phyloP scores from a whole-genome alignment of 2,329 filamentous ascomycete species.

The Elsinoe fawcettii region DNA sequence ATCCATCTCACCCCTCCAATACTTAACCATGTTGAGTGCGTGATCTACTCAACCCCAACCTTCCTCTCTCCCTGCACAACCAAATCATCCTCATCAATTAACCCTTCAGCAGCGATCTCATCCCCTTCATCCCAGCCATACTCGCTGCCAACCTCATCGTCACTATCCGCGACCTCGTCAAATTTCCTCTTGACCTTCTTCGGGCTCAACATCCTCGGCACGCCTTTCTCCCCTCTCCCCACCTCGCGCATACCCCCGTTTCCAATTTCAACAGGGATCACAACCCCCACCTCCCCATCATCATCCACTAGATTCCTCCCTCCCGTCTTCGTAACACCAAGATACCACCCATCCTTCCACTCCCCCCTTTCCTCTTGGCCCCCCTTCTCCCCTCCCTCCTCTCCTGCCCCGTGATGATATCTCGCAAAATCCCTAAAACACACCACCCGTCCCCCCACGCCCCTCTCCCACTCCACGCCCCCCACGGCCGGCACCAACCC shows the following conservation, averaged over 20 bases:
- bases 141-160: constrained; percentile 58
- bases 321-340: constrained; percentile 37
- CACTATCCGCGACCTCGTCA: constrained; percentile 51
- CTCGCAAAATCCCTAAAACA: constrained; percentile 63
- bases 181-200: constrained; percentile 48
- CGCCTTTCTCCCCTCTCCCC: constrained; percentile 1
- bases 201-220: not conserved
- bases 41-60: not conserved
- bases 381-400: constrained; percentile 25
- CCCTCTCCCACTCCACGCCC: constrained; percentile 71
- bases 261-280: constrained; percentile 44
- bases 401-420: constrained; percentile 23
- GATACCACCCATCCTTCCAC: constrained; percentile 26
- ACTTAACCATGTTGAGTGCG: not conserved
- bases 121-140: constrained; percentile 66
- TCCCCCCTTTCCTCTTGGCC: too few species aligned
- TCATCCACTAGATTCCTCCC: constrained; percentile 38
- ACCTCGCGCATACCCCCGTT: constrained; percentile 35
- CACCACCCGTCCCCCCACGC: constrained; percentile 63
- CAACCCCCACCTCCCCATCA: constrained; percentile 35
- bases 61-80: constrained; percentile 10
- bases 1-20: not conserved
- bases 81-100: constrained; percentile 33
- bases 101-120: constrained; percentile 41
- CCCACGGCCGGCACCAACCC: constrained; percentile 68